Conservation (phyloP, 306 rosid species). For the Oxytropis ochrocephala region DNA sequence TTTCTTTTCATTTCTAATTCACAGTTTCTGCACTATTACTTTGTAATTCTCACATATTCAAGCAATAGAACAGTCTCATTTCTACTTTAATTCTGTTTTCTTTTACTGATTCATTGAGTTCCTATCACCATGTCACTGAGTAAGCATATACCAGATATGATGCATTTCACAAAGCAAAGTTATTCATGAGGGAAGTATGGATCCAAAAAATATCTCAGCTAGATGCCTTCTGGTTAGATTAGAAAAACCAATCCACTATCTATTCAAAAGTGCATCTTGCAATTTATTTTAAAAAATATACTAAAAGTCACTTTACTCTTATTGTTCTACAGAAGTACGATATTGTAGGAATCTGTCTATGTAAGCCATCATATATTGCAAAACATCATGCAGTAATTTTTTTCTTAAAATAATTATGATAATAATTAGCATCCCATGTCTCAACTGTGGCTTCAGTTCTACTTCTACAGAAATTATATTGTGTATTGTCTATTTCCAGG, state of each 20-base stretch:
- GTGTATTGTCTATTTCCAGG: background rate
- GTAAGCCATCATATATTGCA: background rate
- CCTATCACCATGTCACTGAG: background rate
- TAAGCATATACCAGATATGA: background rate
- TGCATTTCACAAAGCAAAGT: background rate
- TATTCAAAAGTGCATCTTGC: background rate
- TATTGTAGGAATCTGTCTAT: background rate
- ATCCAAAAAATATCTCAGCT: conserved; percentile 5
- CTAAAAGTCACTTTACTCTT: background rate
- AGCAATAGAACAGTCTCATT: no score
- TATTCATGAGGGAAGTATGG: background rate
- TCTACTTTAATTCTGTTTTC: no score
- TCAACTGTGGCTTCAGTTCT: background rate
- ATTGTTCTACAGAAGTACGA: background rate
- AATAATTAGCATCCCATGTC: background rate
- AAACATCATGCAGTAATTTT: background rate
- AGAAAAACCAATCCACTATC: background rate
- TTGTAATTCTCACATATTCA: no score
- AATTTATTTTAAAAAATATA: background rate
- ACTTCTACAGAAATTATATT: conserved; percentile 1
- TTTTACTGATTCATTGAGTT: no score
- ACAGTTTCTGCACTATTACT: no score
- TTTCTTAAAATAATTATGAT: background rate
- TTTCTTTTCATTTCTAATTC: no score
- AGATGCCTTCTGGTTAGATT: background rate